Evolutionary conservation across 768 basidiomycete genomes (phyloP).

Genomic region (Boletus vermiculosoides): DNA sequence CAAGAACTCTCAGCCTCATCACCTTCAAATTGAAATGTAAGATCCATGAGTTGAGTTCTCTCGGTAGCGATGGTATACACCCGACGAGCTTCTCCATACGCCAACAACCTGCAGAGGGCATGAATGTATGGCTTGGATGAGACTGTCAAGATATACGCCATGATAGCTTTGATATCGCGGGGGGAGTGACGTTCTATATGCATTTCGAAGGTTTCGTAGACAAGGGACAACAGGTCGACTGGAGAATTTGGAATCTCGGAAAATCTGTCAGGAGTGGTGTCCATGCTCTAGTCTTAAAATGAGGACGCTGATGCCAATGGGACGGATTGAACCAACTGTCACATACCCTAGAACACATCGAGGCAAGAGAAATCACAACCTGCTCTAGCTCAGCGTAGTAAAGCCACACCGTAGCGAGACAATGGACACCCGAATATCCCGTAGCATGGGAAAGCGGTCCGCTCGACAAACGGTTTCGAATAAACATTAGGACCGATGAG

Average conservation of each 20-base stretch:
- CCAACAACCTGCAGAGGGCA: slow-evolving; percentile 57
- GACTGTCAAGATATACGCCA: slow-evolving; percentile 67
- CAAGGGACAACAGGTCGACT: slow-evolving; percentile 52
- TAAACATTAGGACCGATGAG: slow-evolving; percentile 49
- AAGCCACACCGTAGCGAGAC: slow-evolving; percentile 46
- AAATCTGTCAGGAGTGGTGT: slow-evolving; percentile 39
- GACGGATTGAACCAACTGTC: neutral
- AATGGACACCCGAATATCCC: slow-evolving; percentile 13
- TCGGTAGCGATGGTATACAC: slow-evolving; percentile 21
- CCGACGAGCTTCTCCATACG: slow-evolving; percentile 39
- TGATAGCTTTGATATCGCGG: slow-evolving; percentile 45
- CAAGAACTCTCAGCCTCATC: slow-evolving; percentile 40
- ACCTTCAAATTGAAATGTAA: slow-evolving; percentile 23
- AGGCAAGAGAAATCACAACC: slow-evolving; percentile 49
- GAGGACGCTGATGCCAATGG: neutral
- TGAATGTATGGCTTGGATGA: slow-evolving; percentile 64
- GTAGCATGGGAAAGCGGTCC: slow-evolving; percentile 38
- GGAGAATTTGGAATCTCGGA: slow-evolving; percentile 43
- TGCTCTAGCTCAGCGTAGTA: slow-evolving; percentile 52
- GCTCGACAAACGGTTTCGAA: slow-evolving; percentile 46
- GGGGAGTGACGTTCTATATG: slow-evolving; percentile 57
- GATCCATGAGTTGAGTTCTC: slow-evolving; percentile 15
- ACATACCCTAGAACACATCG: slow-evolving; percentile 60
- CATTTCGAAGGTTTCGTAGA: slow-evolving; percentile 55
- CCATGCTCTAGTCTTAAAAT: slow-evolving; percentile 29